Evolutionary conservation across 148 eudicot genomes (phyloP).

Genomic region (Hydrangea macrophylla): DNA sequence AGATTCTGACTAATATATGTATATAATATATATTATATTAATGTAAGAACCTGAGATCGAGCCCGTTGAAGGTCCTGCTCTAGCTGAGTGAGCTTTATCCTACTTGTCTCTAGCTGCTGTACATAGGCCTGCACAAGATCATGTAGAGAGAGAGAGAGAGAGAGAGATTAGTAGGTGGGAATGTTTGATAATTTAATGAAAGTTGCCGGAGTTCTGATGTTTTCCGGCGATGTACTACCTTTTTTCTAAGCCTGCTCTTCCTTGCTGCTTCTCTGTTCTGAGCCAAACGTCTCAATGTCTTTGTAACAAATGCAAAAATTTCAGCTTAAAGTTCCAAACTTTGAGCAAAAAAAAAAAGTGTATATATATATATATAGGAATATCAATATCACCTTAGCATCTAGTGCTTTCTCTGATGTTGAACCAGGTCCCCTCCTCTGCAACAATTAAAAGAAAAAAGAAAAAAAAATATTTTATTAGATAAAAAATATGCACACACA

Average conservation of each 20-base stretch:
- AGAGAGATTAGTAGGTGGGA: background rate
- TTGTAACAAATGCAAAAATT: slow-evolving; percentile 20
- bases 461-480: background rate
- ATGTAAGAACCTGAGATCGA: slow-evolving; percentile 59
- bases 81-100: slow-evolving; percentile 79
- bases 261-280: slow-evolving; percentile 99
- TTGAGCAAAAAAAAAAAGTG: no score
- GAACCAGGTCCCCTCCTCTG: slow-evolving; percentile 73
- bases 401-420: slow-evolving; percentile 72
- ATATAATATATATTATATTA: no score
- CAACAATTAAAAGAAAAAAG: slow-evolving; percentile 15
- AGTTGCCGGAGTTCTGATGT: background rate
- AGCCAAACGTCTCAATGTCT: slow-evolving; percentile 95
- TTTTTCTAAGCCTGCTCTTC: slow-evolving; percentile 92
- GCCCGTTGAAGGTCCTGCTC: slow-evolving; percentile 93
- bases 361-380: background rate
- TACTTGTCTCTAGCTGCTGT: slow-evolving; percentile 89
- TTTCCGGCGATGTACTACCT: slow-evolving; percentile 30
- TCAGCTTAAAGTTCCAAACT: background rate
- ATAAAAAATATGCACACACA: no score
- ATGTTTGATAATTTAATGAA: background rate
- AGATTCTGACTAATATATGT: no score
- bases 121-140: slow-evolving; percentile 67
- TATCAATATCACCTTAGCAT: slow-evolving; percentile 69
- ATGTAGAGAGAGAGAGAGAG: background rate